Evolutionary conservation across 2,329 filamentous ascomycete species (phyloP).

Genomic region (Didymella lethalis): DNA sequence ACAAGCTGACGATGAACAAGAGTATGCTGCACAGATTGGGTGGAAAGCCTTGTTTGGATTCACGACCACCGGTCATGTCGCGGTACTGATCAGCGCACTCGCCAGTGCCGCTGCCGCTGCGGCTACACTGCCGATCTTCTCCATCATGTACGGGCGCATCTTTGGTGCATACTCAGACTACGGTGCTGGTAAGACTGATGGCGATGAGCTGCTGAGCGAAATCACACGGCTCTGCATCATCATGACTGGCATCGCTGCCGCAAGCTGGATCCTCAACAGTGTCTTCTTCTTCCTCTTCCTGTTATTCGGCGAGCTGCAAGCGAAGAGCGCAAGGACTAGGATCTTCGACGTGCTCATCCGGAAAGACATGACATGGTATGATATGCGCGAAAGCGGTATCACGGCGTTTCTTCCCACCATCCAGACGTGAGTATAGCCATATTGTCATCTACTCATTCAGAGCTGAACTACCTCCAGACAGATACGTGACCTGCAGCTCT

Average conservation of each 20-base stretch:
- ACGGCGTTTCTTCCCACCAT: slow-evolving; percentile 74
- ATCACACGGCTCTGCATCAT: slow-evolving; percentile 69
- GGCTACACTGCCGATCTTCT: slow-evolving; percentile 68
- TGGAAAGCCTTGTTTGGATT: slow-evolving; percentile 75
- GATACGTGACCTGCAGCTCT: slow-evolving; percentile 80
- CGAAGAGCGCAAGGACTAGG: slow-evolving; percentile 66
- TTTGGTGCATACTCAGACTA: slow-evolving; percentile 76
- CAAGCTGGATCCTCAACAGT: slow-evolving; percentile 72
- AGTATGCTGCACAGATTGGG: slow-evolving; percentile 32
- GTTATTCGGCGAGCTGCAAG: slow-evolving; percentile 81
- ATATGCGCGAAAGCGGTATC: slow-evolving; percentile 74
- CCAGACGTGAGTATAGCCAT: slow-evolving; percentile 68
- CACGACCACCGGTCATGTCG: slow-evolving; percentile 67
- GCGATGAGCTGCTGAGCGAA: slow-evolving; percentile 61
- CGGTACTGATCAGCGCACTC: slow-evolving; percentile 63
- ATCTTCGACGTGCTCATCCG: slow-evolving; percentile 74
- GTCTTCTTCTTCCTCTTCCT: slow-evolving; percentile 76
- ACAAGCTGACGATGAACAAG: slow-evolving; percentile 31
- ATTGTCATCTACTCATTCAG: not conserved
- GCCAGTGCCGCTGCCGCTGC: slow-evolving; percentile 67
- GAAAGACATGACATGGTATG: slow-evolving; percentile 84
- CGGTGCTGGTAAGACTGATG: slow-evolving; percentile 62
- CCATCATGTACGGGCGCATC: slow-evolving; percentile 75
- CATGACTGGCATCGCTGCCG: slow-evolving; percentile 68
- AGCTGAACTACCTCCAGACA: slow-evolving; percentile 64